phyloP scores from a whole-genome alignment of 1,284 basidiomycete species.

The Cutaneotrichosporon sp. region DNA sequence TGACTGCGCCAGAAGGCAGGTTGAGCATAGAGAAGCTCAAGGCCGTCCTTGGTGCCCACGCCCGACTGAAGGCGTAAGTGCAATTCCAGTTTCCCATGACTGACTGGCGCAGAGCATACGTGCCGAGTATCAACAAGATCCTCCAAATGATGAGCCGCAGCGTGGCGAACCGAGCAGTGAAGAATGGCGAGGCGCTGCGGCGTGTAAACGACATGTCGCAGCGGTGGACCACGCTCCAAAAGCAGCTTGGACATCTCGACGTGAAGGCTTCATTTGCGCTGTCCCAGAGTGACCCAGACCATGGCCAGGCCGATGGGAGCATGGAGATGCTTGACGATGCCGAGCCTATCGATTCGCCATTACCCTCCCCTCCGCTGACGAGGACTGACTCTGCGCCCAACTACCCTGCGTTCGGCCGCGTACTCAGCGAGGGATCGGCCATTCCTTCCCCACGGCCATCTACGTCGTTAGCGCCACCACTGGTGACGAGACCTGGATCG shows the following conservation, averaged over 20 bases:
- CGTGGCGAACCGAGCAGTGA: slow-evolving; percentile 79
- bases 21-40: slow-evolving; percentile 27
- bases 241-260: slow-evolving; percentile 33
- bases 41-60: slow-evolving; percentile 24
- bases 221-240: slow-evolving; percentile 26
- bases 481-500: neutral
- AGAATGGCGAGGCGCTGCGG: slow-evolving; percentile 87
- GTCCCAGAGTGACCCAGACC: slow-evolving; percentile 21
- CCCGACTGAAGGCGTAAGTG: slow-evolving; percentile 29
- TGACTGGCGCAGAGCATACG: slow-evolving; percentile 53
- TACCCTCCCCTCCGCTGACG: neutral
- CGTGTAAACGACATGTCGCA: slow-evolving; percentile 47
- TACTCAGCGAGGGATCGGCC: slow-evolving; percentile 6
- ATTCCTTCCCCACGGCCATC: neutral
- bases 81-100: neutral
- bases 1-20: slow-evolving; percentile 22
- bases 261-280: slow-evolving; percentile 24
- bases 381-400: neutral
- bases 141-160: slow-evolving; percentile 90
- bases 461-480: neutral
- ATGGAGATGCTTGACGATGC: slow-evolving; percentile 27
- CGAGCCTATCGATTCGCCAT: neutral
- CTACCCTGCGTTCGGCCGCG: slow-evolving; percentile 5
- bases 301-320: slow-evolving; percentile 6
- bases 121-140: slow-evolving; percentile 85